Base-by-base conservation (phyloP, 163 green algal genomes). In the Scenedesmus sp. region DNA sequence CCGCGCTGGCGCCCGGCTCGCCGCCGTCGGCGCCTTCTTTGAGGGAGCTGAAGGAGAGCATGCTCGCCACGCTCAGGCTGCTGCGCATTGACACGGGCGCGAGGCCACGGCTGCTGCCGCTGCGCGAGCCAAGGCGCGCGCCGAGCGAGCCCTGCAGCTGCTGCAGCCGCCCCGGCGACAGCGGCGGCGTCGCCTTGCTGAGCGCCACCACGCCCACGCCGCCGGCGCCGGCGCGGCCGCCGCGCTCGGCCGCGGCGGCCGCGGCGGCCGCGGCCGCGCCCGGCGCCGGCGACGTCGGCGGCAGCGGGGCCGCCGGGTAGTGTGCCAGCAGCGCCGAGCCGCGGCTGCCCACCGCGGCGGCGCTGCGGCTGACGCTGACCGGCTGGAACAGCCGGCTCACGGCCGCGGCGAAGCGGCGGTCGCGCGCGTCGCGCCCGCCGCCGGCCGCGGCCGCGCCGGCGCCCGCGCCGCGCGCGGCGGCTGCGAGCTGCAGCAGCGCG, bases 1-100 rank as follows among this genome's bases (percentile, higher is more conserved):
- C 73, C 3, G 44, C 57, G 26, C 45, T 31, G 2, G 51, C 5
- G 39, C 62, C 20, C 1, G 11, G 13, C 22, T 24, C 33, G 15
- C 34, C 50, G 5, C 20, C 24, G 10, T 58, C 36, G 18, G 20
- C 45, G 0, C 24, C 11, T 7, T 65, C n/a, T 39, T 69, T 39
- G 22, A 83, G 58, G 0, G 70, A 79, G 0, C 34, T 72, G 57
- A 88, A 85, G 0, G 80, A 84, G 58, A 88, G 70, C 33, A 77
- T 58, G 2, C 70, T 77, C 1, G 62, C 62, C 2, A 87, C 57
- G 1, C 53, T 76, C 70, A 87, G 58, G 18, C 81, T 82, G 70
- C 82, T 87, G 34, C 60, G 77, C 22, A 85, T 76, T 45, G 69
- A 22, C 4, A 44, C 66, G 17, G 66, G 3, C 31, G 31, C 44